Evolutionary conservation across 768 basidiomycete genomes (phyloP).

Genomic region (Tricholoma flavovirens): DNA sequence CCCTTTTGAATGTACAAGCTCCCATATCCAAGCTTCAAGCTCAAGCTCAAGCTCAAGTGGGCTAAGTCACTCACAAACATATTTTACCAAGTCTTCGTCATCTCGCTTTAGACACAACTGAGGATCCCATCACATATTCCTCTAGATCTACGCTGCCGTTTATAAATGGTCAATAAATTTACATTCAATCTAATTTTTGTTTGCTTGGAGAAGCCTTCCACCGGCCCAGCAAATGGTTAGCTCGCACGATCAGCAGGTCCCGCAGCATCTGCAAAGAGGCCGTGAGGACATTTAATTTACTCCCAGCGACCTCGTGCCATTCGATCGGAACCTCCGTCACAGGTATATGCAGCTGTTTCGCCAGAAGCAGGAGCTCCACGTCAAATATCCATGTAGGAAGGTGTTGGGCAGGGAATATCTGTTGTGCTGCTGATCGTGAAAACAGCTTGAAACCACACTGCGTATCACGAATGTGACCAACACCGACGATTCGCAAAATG

Average conservation of each 20-base stretch:
- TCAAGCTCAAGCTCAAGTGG: no score
- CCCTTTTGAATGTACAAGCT: no score
- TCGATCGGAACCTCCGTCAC: constrained; percentile 82
- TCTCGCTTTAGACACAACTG: no score
- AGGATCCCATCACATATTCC: no score
- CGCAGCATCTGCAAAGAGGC: constrained; percentile 88
- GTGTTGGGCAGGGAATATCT: constrained; percentile 83
- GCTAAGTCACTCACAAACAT: no score
- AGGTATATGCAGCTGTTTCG: constrained; percentile 72
- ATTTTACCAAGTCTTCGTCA: no score
- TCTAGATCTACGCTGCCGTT: no score
- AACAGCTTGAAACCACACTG: constrained; percentile 98
- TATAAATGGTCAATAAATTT: neutral
- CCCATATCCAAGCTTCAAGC: no score
- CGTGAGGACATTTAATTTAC: constrained; percentile 81
- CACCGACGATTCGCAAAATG: constrained; percentile 82
- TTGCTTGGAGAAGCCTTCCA: constrained; percentile 45
- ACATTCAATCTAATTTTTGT: constrained; percentile 13
- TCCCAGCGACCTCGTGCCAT: constrained; percentile 93
- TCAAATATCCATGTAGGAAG: constrained; percentile 95
- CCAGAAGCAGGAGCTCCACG: constrained; percentile 85
- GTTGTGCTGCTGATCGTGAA: constrained; percentile 71
- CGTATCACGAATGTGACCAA: constrained; percentile 87
- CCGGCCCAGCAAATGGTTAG: constrained; percentile 72
- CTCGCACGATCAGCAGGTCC: constrained; percentile 79